Conservation (phyloP, 1,139 yeast genomes). For the Pichia sp. region DNA sequence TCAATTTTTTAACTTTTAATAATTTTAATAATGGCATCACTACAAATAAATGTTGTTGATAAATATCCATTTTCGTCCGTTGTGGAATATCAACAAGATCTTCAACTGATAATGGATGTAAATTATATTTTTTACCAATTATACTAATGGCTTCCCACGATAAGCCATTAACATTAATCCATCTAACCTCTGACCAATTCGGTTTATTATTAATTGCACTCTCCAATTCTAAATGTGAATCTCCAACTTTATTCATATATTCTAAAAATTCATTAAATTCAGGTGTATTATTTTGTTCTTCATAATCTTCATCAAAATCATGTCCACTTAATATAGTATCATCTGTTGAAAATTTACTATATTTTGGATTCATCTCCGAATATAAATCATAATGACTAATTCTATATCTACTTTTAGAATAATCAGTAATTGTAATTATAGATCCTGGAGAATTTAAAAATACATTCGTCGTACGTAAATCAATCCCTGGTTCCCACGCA, state of each 20-base stretch:
- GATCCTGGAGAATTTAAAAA: conserved; percentile 36
- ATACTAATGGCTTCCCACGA: conserved; percentile 52
- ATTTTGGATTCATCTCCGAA: conserved; percentile 23
- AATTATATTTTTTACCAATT: conserved; percentile 36
- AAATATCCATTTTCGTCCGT: conserved; percentile 47
- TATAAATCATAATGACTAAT: conserved; percentile 34
- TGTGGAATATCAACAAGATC: conserved; percentile 56
- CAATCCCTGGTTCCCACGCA: conserved; percentile 53
- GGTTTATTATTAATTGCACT: conserved; percentile 30
- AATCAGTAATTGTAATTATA: conserved; percentile 36
- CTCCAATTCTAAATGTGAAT: conserved; percentile 24
- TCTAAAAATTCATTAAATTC: conserved; percentile 13
- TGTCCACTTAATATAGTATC: conserved; percentile 13
- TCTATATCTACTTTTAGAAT: conserved; percentile 35
- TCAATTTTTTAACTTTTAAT: conserved; percentile 24
- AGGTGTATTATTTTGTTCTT: background rate
- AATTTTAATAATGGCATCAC: conserved; percentile 45
- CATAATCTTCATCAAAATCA: conserved; percentile 7
- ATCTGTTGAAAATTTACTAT: conserved; percentile 5
- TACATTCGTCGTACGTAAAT: conserved; percentile 42
- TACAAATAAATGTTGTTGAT: conserved; percentile 42
- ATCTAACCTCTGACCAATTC: conserved; percentile 42
- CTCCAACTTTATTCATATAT: conserved; percentile 19
- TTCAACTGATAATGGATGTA: conserved; percentile 47
- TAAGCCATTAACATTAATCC: conserved; percentile 51